Conservation (phyloP, 1,284 basidiomycete genomes). For the Malassezia sp. region DNA sequence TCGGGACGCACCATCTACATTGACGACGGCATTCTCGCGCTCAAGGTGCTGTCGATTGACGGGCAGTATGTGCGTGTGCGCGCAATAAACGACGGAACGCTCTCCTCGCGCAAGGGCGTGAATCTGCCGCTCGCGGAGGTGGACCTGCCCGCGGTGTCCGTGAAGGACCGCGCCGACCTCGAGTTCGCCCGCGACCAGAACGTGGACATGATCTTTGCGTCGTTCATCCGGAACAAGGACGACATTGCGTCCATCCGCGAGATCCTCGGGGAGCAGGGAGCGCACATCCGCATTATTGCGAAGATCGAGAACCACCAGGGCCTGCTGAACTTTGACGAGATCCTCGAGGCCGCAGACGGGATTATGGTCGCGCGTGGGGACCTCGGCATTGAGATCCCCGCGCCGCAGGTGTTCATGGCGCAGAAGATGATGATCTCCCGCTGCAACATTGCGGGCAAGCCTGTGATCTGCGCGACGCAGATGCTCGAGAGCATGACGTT, state of each 20-base stretch:
- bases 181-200: conserved; percentile 91
- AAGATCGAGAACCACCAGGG: conserved; percentile 48
- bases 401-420: conserved; percentile 46
- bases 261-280: conserved; percentile 43
- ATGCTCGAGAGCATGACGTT: conserved; percentile 75
- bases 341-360: conserved; percentile 45
- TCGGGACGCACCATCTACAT: conserved; percentile 93
- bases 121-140: conserved; percentile 97
- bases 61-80: conserved; percentile 56
- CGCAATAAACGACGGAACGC: conserved; percentile 78
- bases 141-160: conserved; percentile 91
- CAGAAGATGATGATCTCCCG: conserved; percentile 48
- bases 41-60: conserved; percentile 71
- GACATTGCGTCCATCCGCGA: conserved; percentile 43
- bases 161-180: conserved; percentile 81
- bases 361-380: conserved; percentile 47
- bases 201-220: conserved; percentile 70
- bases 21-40: conserved; percentile 91
- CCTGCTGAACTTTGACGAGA: conserved; percentile 47
- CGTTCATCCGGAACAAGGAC: conserved; percentile 42
- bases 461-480: conserved; percentile 96
- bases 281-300: conserved; percentile 46
- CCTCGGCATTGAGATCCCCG: conserved; percentile 54
- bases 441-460: conserved; percentile 53
- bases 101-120: conserved; percentile 96